phyloP scores from a whole-genome alignment of 2,329 filamentous ascomycete species.

The Ophiostoma tasmaniense region DNA sequence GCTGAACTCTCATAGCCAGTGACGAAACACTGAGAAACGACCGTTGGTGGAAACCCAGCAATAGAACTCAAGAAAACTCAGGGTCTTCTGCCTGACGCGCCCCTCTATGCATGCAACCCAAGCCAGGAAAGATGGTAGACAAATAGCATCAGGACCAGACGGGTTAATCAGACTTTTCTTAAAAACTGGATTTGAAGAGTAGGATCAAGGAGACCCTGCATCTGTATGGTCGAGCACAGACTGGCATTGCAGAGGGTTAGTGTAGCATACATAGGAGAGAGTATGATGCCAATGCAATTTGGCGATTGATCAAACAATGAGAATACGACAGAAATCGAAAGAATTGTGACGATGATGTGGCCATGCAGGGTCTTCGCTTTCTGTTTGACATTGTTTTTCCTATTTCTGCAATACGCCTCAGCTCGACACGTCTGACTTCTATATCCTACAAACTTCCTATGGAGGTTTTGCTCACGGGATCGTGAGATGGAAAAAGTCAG shows the following conservation, averaged over 20 bases:
- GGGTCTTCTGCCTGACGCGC: neutral
- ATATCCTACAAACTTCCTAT: neutral
- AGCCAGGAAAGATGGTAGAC: neutral
- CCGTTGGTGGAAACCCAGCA: no score
- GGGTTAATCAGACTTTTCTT: neutral
- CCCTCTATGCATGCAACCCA: neutral
- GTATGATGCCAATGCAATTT: neutral
- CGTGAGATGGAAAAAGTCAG: neutral
- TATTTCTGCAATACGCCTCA: neutral
- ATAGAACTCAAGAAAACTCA: neutral
- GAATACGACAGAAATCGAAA: neutral
- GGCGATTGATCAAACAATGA: neutral
- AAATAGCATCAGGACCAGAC: neutral
- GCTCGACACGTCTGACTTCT: neutral
- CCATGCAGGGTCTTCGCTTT: neutral
- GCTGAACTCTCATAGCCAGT: neutral
- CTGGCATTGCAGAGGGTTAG: neutral
- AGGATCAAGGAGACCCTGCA: neutral
- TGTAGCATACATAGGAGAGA: neutral
- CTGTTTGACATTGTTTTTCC: neutral
- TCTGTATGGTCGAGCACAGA: neutral
- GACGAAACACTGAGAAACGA: no score
- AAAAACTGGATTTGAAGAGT: neutral
- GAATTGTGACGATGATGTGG: neutral
- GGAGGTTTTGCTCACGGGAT: neutral